Percentiles rank a stretch among this genome's conserved stretches.
phyloP scores from a whole-genome alignment of 129 eudicot genomes.

The Lonicera japonica region DNA sequence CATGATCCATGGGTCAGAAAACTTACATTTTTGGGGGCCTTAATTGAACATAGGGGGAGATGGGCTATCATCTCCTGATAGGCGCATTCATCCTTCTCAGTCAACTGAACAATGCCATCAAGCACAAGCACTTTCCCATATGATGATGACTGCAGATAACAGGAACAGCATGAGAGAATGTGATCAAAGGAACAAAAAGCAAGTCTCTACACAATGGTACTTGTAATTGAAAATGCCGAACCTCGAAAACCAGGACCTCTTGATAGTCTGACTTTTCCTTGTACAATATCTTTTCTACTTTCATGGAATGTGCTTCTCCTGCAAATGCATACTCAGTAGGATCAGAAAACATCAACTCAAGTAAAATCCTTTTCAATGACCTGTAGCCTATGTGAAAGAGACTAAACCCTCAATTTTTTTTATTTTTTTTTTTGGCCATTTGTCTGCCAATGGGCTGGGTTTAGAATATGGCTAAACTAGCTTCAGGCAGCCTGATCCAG shows the following conservation, averaged over 20 bases:
- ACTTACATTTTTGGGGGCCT: slow-evolving; percentile 76
- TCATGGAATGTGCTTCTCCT: slow-evolving; percentile 95
- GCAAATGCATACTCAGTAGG: slow-evolving; percentile 9
- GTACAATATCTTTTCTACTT: slow-evolving; percentile 67
- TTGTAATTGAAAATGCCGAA: slow-evolving; percentile 12
- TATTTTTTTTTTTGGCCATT: no score
- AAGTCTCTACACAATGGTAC: neutral
- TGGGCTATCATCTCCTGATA: slow-evolving; percentile 97
- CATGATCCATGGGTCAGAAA: neutral
- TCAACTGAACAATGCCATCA: slow-evolving; percentile 93
- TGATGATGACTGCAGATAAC: slow-evolving; percentile 55
- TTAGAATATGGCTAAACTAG: no score
- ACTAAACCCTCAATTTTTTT: no score
- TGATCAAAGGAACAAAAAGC: slow-evolving; percentile 6
- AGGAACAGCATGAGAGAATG: neutral
- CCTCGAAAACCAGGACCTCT: slow-evolving; percentile 95
- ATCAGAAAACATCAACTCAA: neutral
- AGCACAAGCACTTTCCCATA: slow-evolving; percentile 91
- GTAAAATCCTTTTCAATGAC: no score
- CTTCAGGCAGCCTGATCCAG: no score
- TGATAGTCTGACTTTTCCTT: slow-evolving; percentile 75
- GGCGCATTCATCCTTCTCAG: slow-evolving; percentile 94
- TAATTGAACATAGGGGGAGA: slow-evolving; percentile 93
- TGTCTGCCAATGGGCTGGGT: no score
- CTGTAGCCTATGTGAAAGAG: no score